These are phyloP conservation scores for Erythrobasidium yunnanense DNA, from an alignment of 768 basidiomycete genomes.

Conservation along the genomic window DNA sequence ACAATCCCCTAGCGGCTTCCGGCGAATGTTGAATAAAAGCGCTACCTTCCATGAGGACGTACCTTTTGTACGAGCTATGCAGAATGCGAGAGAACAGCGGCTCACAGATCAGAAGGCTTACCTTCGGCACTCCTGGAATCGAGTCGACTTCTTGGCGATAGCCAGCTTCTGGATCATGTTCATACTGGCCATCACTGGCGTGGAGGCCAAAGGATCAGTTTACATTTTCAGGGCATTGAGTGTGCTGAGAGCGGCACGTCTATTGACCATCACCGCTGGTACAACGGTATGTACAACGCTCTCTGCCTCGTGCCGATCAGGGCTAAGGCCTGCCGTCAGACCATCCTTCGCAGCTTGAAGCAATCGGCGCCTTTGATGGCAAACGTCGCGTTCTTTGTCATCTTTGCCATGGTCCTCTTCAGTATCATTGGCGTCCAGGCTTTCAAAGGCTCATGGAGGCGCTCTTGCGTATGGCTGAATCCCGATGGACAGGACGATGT, in stretches of 20 bases:
- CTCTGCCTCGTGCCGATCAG: background rate
- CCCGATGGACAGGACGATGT: conserved; percentile 40
- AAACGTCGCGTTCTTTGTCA: conserved; percentile 76
- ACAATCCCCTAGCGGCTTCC: background rate
- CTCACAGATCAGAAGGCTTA: conserved; percentile 55
- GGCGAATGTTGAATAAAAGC: background rate
- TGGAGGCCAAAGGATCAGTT: conserved; percentile 55
- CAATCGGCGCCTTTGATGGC: conserved; percentile 78
- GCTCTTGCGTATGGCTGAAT: conserved; percentile 43
- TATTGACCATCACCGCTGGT: conserved; percentile 78
- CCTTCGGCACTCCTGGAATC: conserved; percentile 80
- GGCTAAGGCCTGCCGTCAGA: conserved; percentile 41
- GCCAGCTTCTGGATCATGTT: conserved; percentile 79
- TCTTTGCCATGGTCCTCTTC: conserved; percentile 80
- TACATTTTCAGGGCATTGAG: conserved; percentile 81
- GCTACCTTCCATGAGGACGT: conserved; percentile 32
- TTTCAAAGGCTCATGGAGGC: conserved; percentile 70
- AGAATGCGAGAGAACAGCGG: conserved; percentile 32
- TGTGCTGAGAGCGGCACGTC: conserved; percentile 66
- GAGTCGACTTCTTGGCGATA: conserved; percentile 79
- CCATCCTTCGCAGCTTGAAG: conserved; percentile 86
- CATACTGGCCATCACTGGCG: conserved; percentile 54
- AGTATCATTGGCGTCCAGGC: conserved; percentile 90
- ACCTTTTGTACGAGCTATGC: conserved; percentile 45
- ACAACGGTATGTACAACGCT: conserved; percentile 57